Conservation (phyloP, 2,329 filamentous ascomycete species). For the Monosporascus cannonballus region DNA sequence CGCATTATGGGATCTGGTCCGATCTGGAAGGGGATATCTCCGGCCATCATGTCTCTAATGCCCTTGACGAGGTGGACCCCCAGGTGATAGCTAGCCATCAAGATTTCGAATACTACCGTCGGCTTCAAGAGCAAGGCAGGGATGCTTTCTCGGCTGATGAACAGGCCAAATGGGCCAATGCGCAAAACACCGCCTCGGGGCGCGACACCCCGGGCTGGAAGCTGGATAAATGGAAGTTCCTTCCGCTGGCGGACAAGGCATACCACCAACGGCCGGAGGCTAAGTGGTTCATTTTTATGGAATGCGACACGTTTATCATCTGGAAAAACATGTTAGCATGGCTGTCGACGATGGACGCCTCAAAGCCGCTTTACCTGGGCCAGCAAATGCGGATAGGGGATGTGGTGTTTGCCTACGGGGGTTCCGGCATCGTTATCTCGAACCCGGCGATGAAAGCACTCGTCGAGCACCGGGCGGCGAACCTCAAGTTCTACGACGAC, state of each 20-base stretch:
- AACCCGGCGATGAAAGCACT: conserved; percentile 39
- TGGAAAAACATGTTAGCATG: conserved; percentile 47
- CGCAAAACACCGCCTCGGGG: conserved; percentile 21
- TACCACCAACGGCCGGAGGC: conserved; percentile 33
- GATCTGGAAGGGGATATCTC: conserved; percentile 48
- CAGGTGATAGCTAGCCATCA: conserved; percentile 31
- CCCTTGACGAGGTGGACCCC: conserved; percentile 36
- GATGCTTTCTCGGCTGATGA: conserved; percentile 31
- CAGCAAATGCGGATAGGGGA: conserved; percentile 46
- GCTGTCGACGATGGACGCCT: conserved; percentile 43
- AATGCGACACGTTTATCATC: conserved; percentile 51
- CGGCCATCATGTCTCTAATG: conserved; percentile 44
- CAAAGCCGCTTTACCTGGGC: conserved; percentile 44
- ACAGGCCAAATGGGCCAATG: conserved; percentile 19
- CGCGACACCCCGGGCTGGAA: conserved; percentile 42
- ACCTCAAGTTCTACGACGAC: conserved; percentile 35
- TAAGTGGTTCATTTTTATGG: conserved; percentile 55
- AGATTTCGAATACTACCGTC: conserved; percentile 47
- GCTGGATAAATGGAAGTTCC: conserved; percentile 53
- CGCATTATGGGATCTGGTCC: conserved; percentile 51
- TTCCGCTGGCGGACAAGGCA: conserved; percentile 47
- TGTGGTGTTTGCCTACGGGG: conserved; percentile 45
- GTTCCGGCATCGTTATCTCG: conserved; percentile 46
- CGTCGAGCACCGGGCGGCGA: conserved; percentile 33
- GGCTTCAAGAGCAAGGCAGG: conserved; percentile 35